Base-by-base conservation (phyloP, 352 stramenopile genomes). In the Phytophthora hybrid region DNA sequence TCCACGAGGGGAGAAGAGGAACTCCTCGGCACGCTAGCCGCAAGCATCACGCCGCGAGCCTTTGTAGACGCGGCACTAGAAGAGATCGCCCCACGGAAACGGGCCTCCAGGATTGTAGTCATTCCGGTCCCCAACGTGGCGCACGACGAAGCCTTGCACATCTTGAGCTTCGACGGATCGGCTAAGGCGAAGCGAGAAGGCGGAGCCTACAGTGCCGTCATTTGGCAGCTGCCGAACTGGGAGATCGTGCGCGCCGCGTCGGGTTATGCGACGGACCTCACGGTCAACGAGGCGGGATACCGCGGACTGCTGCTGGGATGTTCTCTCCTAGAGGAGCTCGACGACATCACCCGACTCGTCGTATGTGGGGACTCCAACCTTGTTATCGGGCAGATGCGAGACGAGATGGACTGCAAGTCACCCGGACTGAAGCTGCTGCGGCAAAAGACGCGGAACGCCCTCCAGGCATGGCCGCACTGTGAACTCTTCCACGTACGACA, bases 161-260 rank as follows among this genome's bases (percentile, higher is more conserved):
- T 64, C 2, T 11, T 59, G 18, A 74, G 53, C n/a, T 68, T 65
- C 31, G 53, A 74, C 10, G 59, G 53, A n/a, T 74, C 66, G 3
- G 66, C 59, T 1, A 23, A 49, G 49, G 14, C 16, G 14, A 74
- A 68, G 19, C 39, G 49, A 49, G 29, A 29, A 4, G 58, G 39
- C 14, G 47, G 49, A 14, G 52, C 29, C 4, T 65, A 34, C 18
- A 69, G 53, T 6, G 39, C 41, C 1, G 37, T 74, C 2, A 6
- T 77, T 0, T 71, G 69, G 73, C 46, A 67, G 4, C 18, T 71
- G 2, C 69, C 64, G 0, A 65, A 37, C 0, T 73, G 72, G 72
- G 14, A 55, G 1, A 47, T 73, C 3, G 13, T 61, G 0, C 21
- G 41, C 1, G 66, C 71, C 1, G 34, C 31, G 5, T 68, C 64